Percentiles rank a stretch among this genome's conserved stretches.
Evolutionary conservation across 306 rosid species (phyloP).

Genomic region (Sicyos baderoa): DNA sequence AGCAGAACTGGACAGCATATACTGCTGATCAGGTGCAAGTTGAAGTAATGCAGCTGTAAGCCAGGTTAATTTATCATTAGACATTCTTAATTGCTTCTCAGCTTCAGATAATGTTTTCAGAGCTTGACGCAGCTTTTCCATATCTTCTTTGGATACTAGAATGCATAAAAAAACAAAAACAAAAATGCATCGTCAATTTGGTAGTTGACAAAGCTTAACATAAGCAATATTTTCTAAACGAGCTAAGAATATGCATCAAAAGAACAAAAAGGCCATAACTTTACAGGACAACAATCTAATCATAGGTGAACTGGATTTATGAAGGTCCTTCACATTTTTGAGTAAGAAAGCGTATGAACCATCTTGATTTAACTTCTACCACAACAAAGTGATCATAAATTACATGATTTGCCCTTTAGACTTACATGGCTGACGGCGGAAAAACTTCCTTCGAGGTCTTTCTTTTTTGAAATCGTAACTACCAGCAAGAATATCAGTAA

Average conservation of each 20-base stretch:
- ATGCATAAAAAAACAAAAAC: background rate
- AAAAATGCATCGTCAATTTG: background rate
- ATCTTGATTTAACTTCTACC: background rate
- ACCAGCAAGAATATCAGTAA: conserved; percentile 95
- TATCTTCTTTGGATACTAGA: conserved; percentile 81
- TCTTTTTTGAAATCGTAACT: conserved; percentile 68
- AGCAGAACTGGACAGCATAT: conserved; percentile 77
- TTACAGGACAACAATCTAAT: background rate
- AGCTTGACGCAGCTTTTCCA: conserved; percentile 98
- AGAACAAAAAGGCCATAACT: background rate
- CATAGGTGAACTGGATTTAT: background rate
- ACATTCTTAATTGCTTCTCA: conserved; percentile 89
- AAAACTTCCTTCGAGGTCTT: conserved; percentile 77
- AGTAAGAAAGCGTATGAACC: background rate
- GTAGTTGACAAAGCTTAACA: background rate
- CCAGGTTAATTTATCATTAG: conserved; percentile 94
- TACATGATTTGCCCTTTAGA: conserved; percentile 17
- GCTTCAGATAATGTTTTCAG: conserved; percentile 89
- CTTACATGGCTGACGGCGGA: conserved; percentile 79
- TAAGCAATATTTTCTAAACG: background rate
- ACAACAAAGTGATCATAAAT: background rate
- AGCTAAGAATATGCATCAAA: background rate
- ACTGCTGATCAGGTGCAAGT: conserved; percentile 97
- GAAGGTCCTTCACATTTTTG: background rate
- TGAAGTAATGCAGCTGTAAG: conserved; percentile 95